These are phyloP conservation scores for Excoecaria cochinchinensis DNA, from an alignment of 345 rosid species.

Conservation along the genomic window DNA sequence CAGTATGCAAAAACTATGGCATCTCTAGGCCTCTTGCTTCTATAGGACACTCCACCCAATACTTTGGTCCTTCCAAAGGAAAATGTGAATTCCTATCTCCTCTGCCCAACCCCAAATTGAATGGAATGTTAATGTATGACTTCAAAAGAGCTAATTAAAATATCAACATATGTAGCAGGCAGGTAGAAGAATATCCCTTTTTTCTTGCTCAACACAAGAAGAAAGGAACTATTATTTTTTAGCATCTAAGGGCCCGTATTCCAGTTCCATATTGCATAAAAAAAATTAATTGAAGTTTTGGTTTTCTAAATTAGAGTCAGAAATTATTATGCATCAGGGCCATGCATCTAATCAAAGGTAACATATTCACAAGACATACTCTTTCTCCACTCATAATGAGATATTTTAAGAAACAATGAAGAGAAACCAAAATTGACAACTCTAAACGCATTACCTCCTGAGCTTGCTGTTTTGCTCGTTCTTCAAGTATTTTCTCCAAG, in stretches of 20 bases:
- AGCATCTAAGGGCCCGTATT: not conserved
- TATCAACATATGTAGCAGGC: not conserved
- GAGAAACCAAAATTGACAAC: conserved; percentile 2
- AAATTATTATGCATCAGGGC: not conserved
- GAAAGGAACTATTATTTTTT: not conserved
- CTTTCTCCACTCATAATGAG: not conserved
- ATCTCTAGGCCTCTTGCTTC: too few relatives aligned
- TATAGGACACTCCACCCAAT: not conserved
- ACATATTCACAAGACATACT: not conserved
- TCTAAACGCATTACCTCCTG: conserved; percentile 58
- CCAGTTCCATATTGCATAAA: not conserved
- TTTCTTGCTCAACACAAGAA: not conserved
- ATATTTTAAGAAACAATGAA: not conserved
- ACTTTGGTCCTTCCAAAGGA: not conserved
- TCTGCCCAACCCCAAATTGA: too few relatives aligned
- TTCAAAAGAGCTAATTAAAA: not conserved
- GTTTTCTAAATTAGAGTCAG: not conserved
- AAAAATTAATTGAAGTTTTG: not conserved
- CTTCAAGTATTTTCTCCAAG: conserved; percentile 90
- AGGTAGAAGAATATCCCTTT: not conserved
- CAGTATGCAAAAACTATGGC: too few relatives aligned
- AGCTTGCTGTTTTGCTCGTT: conserved; percentile 88
- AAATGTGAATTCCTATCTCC: not conserved
- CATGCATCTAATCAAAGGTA: not conserved
- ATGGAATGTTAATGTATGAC: not conserved